Base-by-base conservation (phyloP, 2,329 filamentous ascomycete species). In the Pochonia chlamydosporia region DNA sequence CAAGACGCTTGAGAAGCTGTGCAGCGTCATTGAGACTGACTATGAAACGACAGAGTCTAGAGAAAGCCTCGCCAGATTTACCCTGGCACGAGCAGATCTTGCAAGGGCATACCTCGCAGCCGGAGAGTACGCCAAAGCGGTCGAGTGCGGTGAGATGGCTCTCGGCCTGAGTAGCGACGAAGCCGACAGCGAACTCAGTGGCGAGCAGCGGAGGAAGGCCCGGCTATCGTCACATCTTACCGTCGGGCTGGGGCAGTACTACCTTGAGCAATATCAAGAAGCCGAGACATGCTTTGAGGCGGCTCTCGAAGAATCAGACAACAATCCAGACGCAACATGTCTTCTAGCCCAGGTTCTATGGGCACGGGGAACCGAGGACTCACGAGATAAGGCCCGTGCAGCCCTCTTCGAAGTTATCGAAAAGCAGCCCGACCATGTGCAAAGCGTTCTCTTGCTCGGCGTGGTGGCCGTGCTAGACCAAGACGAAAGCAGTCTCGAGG, bases 321-420 rank as follows among this genome's bases (percentile, higher is more conserved):
- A 79, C 31, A 83, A 89, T 51, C 86, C 91, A 0, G 90, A 96
- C 59, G 85, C 92, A 1, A 84, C 90, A 0, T 96, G 91, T 59
- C 74, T 96, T 11, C 74, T 97, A 11, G 87, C 91, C 0, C 89
- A 97, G 65, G 87, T 97, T 0, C 76, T 97, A 1, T 99, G 93
- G 92, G 91, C 91, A 0, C 89, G 89, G 54, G 90, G 88, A 8
- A 82, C 83, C 0, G 80, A 85, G 6, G 76, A 83, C 1, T 87
- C 91, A 47, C 81, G 85, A 40, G 81, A 84, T 43, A 82, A 87
- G 51, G 91, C 92, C 14, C 79, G 89, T 3, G 82, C 87, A 44
- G 80, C 88, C 53, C 75, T 99, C 1, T 92, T 96, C 58, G 83
- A 84, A 13, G 84, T 87, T 30, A 84, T 96, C 11, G 88, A 91